Evolutionary conservation across 140 eudicot species (phyloP).

Genomic region (Flaveria floridana): DNA sequence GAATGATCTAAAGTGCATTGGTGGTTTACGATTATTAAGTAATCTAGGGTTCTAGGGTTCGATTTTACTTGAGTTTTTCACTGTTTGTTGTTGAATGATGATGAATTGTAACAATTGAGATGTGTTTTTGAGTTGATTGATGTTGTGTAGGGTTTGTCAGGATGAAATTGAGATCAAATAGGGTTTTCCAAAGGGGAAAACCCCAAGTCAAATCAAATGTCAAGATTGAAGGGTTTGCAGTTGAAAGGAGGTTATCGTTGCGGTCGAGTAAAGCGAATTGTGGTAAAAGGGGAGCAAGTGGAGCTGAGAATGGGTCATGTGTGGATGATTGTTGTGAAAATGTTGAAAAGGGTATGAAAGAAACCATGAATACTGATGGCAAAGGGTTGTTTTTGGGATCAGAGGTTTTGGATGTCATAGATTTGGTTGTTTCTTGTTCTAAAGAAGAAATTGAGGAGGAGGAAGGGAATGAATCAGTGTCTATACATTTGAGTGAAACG

Average conservation of each 20-base stretch:
- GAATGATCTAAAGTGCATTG: constrained; percentile 31
- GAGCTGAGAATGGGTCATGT: background rate
- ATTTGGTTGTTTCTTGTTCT: constrained; percentile 21
- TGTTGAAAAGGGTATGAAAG: constrained; percentile 18
- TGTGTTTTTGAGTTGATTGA: constrained; percentile 16
- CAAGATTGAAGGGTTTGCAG: background rate
- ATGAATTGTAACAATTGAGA: constrained; percentile 19
- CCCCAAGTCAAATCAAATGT: background rate
- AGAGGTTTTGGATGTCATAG: constrained; percentile 30
- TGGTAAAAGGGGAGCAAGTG: constrained; percentile 25
- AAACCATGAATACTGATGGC: constrained; percentile 20
- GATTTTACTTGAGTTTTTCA: constrained; percentile 3
- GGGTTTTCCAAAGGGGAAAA: constrained; percentile 29
- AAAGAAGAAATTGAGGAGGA: constrained; percentile 29
- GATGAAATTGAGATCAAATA: constrained; percentile 42
- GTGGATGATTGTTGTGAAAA: background rate
- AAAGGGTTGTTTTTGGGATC: constrained; percentile 33
- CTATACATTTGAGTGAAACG: constrained; percentile 17
- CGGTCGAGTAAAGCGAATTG: constrained; percentile 8
- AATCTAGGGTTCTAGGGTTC: constrained; percentile 23
- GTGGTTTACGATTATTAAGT: constrained; percentile 18
- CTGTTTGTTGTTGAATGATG: background rate
- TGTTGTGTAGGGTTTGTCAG: constrained; percentile 29
- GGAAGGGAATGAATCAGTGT: constrained; percentile 19
- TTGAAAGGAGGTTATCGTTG: constrained; percentile 16